Evolutionary conservation across 2,329 filamentous ascomycete species (phyloP).

Genomic region (Colletotrichum tamarilloi): DNA sequence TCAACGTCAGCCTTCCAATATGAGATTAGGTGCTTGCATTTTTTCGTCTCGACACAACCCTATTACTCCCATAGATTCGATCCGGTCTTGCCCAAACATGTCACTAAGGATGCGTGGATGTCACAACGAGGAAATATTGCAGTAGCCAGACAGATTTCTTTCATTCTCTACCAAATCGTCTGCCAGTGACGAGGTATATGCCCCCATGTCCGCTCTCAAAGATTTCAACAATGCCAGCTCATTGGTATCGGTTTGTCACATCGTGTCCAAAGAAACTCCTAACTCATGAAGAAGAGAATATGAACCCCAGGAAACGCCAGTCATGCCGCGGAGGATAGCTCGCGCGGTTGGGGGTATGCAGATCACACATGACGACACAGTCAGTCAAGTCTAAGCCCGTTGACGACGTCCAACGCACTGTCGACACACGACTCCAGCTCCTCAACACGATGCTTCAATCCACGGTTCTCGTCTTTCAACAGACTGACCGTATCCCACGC

Average conservation of each 20-base stretch:
- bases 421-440: conserved; percentile 71
- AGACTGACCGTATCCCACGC: conserved; percentile 75
- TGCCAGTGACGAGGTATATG: conserved; percentile 17
- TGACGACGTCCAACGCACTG: conserved; percentile 69
- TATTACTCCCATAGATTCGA: background rate
- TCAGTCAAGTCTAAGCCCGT: conserved; percentile 60
- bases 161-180: conserved; percentile 16
- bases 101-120: background rate
- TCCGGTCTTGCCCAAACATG: background rate
- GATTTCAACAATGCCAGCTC: conserved; percentile 31
- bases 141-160: conserved; percentile 2
- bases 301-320: conserved; percentile 13
- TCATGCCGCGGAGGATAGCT: background rate
- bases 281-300: conserved; percentile 8
- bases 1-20: background rate
- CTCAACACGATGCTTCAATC: conserved; percentile 68
- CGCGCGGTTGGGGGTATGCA: background rate
- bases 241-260: conserved; percentile 30
- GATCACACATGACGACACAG: background rate
- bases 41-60: background rate
- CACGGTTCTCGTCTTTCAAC: conserved; percentile 70
- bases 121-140: too few relatives aligned
- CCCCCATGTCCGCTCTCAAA: conserved; percentile 9
- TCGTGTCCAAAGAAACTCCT: background rate
- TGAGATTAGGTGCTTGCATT: background rate